A percentile compares a stretch with the other conserved stretches of the same genome.
Conservation (phyloP, 768 basidiomycete genomes). For the Hygrophorus russula region DNA sequence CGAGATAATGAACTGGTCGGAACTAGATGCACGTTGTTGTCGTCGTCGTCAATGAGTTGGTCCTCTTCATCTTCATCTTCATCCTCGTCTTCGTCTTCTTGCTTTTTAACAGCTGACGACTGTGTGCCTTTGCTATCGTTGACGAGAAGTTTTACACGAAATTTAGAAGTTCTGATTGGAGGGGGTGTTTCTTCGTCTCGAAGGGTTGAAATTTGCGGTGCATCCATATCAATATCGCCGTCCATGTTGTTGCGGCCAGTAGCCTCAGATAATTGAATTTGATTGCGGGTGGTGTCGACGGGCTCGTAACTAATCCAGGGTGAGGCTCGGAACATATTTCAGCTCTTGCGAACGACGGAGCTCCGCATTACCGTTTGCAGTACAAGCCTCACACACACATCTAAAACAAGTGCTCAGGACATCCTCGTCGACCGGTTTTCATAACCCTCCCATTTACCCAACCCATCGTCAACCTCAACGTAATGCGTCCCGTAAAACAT, state of each 20-base stretch:
- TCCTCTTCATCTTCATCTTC: conserved; percentile 70
- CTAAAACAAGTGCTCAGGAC: neutral
- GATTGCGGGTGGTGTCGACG: conserved; percentile 10
- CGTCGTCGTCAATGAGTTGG: conserved; percentile 71
- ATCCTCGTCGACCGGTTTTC: conserved; percentile 32
- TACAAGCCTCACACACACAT: neutral
- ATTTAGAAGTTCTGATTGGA: conserved; percentile 26
- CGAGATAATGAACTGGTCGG: conserved; percentile 13
- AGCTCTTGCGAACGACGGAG: neutral
- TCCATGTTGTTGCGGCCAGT: conserved; percentile 20
- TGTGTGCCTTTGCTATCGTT: conserved; percentile 23
- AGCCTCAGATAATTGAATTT: conserved; percentile 13
- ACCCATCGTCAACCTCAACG: conserved; percentile 40
- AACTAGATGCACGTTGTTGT: conserved; percentile 22
- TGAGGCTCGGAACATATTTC: conserved; percentile 48
- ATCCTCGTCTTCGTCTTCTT: conserved; percentile 34
- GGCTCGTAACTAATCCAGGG: conserved; percentile 53
- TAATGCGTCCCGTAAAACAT: conserved; percentile 57
- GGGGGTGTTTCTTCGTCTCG: conserved; percentile 65
- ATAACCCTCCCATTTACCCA: conserved; percentile 64
- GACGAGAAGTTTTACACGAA: conserved; percentile 40
- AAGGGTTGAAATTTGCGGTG: conserved; percentile 73
- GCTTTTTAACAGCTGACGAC: conserved; percentile 11
- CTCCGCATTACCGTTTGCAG: neutral
- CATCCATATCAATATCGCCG: conserved; percentile 58